These are phyloP conservation scores for Syzygium malaccense DNA, from an alignment of 441 rosid genomes.

Conservation along the genomic window DNA sequence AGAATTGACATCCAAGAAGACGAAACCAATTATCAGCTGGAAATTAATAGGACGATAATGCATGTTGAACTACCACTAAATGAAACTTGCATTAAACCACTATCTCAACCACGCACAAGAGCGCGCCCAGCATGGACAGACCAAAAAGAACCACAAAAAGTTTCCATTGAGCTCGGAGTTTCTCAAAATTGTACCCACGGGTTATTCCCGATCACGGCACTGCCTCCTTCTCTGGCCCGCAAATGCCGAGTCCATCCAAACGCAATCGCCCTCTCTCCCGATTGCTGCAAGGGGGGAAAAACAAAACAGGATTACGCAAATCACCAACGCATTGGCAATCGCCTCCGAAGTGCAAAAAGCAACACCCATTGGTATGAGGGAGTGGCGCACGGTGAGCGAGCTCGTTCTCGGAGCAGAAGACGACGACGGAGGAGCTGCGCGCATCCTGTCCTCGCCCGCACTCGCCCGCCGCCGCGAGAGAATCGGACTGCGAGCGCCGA, in stretches of 20 bases:
- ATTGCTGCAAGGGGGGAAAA: not conserved
- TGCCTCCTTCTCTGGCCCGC: not conserved
- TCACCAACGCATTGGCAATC: not conserved
- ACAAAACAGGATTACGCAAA: not conserved
- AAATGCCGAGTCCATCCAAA: not conserved
- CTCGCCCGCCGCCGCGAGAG: not conserved
- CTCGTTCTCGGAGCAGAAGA: not conserved
- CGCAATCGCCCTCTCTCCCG: not conserved
- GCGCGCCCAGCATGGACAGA: not conserved
- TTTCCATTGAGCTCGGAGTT: not conserved
- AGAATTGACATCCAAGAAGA: not conserved
- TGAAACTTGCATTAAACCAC: not conserved
- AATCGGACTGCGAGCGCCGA: not conserved
- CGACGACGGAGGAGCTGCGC: not conserved
- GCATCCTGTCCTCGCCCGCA: not conserved
- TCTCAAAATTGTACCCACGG: not conserved
- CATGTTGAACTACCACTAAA: not conserved
- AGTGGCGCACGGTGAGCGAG: not conserved
- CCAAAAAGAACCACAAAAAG: not conserved
- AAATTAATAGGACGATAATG: not conserved
- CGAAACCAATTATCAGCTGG: not conserved
- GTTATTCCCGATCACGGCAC: not conserved
- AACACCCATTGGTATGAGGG: no score
- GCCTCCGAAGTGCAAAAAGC: not conserved
- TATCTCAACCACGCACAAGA: not conserved